These are phyloP conservation scores for Ceriops decandra DNA, from an alignment of 345 rosid species.

Conservation along the genomic window DNA sequence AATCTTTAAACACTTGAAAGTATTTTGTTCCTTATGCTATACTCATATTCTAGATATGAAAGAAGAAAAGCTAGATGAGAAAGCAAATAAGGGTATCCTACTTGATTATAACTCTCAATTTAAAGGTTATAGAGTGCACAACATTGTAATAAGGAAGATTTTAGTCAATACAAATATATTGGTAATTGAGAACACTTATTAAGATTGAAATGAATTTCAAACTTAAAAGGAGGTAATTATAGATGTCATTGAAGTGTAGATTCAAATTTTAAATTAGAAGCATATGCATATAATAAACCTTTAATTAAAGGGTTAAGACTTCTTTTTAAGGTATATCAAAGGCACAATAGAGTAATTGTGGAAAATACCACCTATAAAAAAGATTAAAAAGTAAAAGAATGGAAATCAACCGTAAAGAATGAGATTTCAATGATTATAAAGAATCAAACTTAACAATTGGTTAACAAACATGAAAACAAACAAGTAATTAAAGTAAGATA, in stretches of 20 bases:
- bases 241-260: too few species aligned
- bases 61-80: background rate
- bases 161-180: fast-evolving
- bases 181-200: too few species aligned
- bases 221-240: too few species aligned
- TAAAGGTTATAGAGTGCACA: background rate
- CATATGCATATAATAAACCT: too few species aligned
- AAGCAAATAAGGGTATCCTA: background rate
- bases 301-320: too few species aligned
- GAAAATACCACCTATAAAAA: too few species aligned
- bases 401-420: background rate
- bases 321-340: too few species aligned
- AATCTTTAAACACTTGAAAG: background rate
- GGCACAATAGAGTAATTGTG: too few species aligned
- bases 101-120: background rate
- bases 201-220: too few species aligned
- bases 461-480: background rate
- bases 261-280: too few species aligned
- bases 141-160: background rate
- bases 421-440: background rate
- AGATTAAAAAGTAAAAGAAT: background rate
- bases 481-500: background rate
- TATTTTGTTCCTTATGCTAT: background rate
- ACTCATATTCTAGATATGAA: background rate
- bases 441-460: background rate